phyloP scores from a whole-genome alignment of 805 yeast genomes.

The Naumovozyma dairenensis region DNA sequence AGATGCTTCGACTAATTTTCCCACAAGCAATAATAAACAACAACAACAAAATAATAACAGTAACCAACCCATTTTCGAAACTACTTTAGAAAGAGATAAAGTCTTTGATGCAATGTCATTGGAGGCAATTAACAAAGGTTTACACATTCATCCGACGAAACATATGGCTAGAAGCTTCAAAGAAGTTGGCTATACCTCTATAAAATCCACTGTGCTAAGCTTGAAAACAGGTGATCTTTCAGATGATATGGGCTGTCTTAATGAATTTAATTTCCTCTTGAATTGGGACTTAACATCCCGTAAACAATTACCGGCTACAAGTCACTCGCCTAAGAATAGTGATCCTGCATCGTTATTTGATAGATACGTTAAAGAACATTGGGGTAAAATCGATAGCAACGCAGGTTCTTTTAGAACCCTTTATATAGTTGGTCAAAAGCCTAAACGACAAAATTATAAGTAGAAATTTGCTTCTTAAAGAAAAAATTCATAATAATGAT shows the following conservation, averaged over 20 bases:
- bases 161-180: conserved; percentile 18
- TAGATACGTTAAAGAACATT: conserved; percentile 22
- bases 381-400: conserved; percentile 18
- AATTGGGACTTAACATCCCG: conserved; percentile 15
- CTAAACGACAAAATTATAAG: conserved; percentile 5
- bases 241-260: conserved; percentile 23
- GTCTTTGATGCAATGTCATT: conserved; percentile 17
- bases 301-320: conserved; percentile 9
- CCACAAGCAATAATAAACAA: no score
- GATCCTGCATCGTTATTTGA: conserved; percentile 17
- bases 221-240: conserved; percentile 23
- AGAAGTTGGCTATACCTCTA: conserved; percentile 23
- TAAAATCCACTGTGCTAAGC: conserved; percentile 21
- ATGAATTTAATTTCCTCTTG: conserved; percentile 18
- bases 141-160: conserved; percentile 22
- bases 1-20: conserved; percentile 3
- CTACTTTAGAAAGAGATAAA: conserved; percentile 18
- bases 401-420: conserved; percentile 22
- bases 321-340: conserved; percentile 10
- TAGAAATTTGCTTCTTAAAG: no score
- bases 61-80: conserved; percentile 6
- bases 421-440: conserved; percentile 24
- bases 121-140: conserved; percentile 21
- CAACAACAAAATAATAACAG: neutral
- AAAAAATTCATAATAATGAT: no score